Conservation (phyloP, 1,284 basidiomycete genomes). For the Coniferiporia weirii region DNA sequence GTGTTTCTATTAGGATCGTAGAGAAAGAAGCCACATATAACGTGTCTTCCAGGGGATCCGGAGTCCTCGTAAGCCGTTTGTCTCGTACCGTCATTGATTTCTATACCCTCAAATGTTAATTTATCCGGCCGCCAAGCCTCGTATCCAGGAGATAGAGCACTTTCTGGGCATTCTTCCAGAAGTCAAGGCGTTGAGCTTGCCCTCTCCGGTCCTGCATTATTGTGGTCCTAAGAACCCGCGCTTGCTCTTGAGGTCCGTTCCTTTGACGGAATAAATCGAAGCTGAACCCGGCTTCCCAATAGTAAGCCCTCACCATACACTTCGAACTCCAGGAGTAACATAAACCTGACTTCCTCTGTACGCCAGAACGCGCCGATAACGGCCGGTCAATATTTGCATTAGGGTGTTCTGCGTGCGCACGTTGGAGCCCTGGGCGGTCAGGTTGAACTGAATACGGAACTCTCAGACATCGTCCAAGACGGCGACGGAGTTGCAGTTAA, state of each 20-base stretch:
- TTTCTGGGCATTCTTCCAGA: constrained; percentile 11
- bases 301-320: neutral
- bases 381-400: constrained; percentile 5
- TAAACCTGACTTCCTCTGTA: too few relatives aligned
- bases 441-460: constrained; percentile 12
- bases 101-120: neutral
- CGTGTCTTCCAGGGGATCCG: constrained; percentile 5
- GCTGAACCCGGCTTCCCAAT: constrained; percentile 12
- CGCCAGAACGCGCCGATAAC: neutral
- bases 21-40: constrained; percentile 13
- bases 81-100: neutral
- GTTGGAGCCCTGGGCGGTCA: constrained; percentile 6
- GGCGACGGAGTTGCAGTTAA: constrained; percentile 8
- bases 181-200: neutral
- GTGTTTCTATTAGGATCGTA: constrained; percentile 14
- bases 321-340: neutral
- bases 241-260: neutral
- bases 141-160: constrained; percentile 16
- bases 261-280: neutral
- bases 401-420: constrained; percentile 7
- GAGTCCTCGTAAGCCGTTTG: neutral
- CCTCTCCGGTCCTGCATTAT: neutral
- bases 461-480: constrained; percentile 6
- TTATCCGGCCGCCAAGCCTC: constrained; percentile 1
- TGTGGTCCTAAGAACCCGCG: constrained; percentile 4